Base-by-base conservation (phyloP, 306 rosid species). In the Prunus campanulata region DNA sequence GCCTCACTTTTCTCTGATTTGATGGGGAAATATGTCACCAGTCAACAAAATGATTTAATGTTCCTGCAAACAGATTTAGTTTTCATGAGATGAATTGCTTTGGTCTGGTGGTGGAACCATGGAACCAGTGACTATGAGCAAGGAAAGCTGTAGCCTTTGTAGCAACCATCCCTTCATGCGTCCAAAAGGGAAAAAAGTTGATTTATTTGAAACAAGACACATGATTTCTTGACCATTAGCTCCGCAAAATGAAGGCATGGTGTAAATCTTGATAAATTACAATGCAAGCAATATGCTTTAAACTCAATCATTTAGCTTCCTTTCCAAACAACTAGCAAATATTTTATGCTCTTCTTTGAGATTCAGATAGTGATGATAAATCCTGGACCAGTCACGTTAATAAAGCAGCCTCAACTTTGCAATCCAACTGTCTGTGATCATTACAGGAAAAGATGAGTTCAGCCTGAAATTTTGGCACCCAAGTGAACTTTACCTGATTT, bases 301-400 rank as follows among this genome's bases (percentile, higher is more conserved):
- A 5, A 29, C 18, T 63, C 50, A 65, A 35, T 65, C 70, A 39
- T 11, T 35, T 46, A 16, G 77, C 65, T 73, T 42, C 42, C 56
- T 42, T 72, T 59, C 10, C 42, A 42, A 72, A 44, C 55, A 42
- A 57, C 52, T 18, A 25, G 32, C 77, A 25, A 16, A 46, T 27
- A 74, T 25, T 22, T 59, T 61, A 60, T 46, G 68, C 39, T 73
- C 55, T 24, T 57, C 61, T 14, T 25, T 14, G 6, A 42, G 77
- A 10, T 73, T 44, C 68, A 73, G 54, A 24, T 25, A 46, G 59
- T 73, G 46, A 24, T 73, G 47, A 42, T 59, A 3, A 18, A 35
- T 65, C 70, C 16, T 0, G 77, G 24, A 59, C 46, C 77, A 74
- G 69, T 60, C 77, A 46, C 59, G 77, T 60, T 74, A 47, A 60